Conservation (phyloP, 2,329 filamentous ascomycete genomes). For the Zopfia rhizophila region DNA sequence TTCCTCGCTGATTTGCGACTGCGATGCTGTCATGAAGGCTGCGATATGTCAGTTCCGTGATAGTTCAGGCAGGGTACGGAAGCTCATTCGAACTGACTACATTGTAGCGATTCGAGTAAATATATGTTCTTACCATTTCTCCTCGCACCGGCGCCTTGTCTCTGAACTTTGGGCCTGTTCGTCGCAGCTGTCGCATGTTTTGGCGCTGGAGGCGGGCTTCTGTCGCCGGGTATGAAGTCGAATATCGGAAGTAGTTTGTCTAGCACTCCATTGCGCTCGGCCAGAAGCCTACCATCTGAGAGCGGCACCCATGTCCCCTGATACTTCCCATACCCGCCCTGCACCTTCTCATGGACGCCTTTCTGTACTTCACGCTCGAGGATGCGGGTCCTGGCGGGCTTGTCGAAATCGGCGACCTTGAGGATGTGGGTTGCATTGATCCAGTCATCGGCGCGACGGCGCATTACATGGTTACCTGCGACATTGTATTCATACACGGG, state of each 20-base stretch:
- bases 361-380: conserved; percentile 97
- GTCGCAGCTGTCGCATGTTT: conserved; percentile 78
- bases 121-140: conserved; percentile 41
- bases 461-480: conserved; percentile 93
- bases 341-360: conserved; percentile 95
- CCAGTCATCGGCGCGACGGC: conserved; percentile 91
- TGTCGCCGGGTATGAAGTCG: conserved; percentile 84
- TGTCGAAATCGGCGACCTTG: conserved; percentile 97
- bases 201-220: conserved; percentile 91
- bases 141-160: conserved; percentile 68
- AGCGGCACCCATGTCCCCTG: conserved; percentile 99
- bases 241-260: conserved; percentile 88
- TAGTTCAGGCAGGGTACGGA: conserved; percentile 1
- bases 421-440: conserved; percentile 99
- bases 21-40: conserved; percentile 37
- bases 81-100: conserved; percentile 35
- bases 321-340: conserved; percentile 98
- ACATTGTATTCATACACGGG: conserved; percentile 95
- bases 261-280: conserved; percentile 85
- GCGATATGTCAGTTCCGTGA: conserved; percentile 17
- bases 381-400: conserved; percentile 93
- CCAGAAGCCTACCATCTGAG: conserved; percentile 80
- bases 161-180: conserved; percentile 82
- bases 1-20: conserved; percentile 64
- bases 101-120: conserved; percentile 42